A percentile compares a stretch with the other conserved stretches of the same genome.
These are phyloP conservation scores for Pseudopyrenochaeta lycopersici DNA, from an alignment of 2,329 filamentous ascomycete genomes.

Conservation along the genomic window DNA sequence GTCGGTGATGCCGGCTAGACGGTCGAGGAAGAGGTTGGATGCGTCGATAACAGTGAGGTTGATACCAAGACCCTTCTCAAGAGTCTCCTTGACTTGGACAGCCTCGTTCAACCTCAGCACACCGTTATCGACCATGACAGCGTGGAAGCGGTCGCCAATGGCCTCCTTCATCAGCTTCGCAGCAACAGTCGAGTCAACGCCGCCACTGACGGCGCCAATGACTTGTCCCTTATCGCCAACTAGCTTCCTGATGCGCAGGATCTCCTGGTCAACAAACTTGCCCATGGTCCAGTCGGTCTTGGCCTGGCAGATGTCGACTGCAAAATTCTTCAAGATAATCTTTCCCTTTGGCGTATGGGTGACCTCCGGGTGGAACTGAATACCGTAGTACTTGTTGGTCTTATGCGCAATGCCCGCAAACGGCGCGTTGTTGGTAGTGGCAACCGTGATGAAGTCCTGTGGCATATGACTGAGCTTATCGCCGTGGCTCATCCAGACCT, in stretches of 20 bases:
- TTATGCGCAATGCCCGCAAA: conserved; percentile 82
- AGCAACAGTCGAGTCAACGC: conserved; percentile 89
- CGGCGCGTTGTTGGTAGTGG: conserved; percentile 76
- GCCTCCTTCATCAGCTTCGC: conserved; percentile 86
- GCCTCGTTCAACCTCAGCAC: conserved; percentile 88
- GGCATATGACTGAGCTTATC: conserved; percentile 85
- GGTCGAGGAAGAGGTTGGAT: conserved; percentile 76
- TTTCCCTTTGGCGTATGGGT: conserved; percentile 75
- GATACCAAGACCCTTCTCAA: conserved; percentile 82
- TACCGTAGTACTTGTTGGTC: conserved; percentile 75
- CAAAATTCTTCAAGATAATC: conserved; percentile 82
- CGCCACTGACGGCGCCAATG: conserved; percentile 80
- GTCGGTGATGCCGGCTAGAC: conserved; percentile 76
- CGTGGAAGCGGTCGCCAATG: conserved; percentile 85
- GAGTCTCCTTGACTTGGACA: conserved; percentile 79
- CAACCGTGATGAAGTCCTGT: conserved; percentile 75
- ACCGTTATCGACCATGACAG: conserved; percentile 86
- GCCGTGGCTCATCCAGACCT: conserved; percentile 87
- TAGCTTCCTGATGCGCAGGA: conserved; percentile 78
- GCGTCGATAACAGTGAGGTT: conserved; percentile 90
- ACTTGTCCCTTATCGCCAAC: conserved; percentile 87
- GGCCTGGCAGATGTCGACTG: conserved; percentile 81
- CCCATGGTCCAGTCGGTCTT: conserved; percentile 84
- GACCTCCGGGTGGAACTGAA: conserved; percentile 93
- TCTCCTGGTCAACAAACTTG: conserved; percentile 83